Base-by-base conservation (phyloP, 2,329 filamentous ascomycete species). In the Ophiocordyceps camponoti-leonardi region DNA sequence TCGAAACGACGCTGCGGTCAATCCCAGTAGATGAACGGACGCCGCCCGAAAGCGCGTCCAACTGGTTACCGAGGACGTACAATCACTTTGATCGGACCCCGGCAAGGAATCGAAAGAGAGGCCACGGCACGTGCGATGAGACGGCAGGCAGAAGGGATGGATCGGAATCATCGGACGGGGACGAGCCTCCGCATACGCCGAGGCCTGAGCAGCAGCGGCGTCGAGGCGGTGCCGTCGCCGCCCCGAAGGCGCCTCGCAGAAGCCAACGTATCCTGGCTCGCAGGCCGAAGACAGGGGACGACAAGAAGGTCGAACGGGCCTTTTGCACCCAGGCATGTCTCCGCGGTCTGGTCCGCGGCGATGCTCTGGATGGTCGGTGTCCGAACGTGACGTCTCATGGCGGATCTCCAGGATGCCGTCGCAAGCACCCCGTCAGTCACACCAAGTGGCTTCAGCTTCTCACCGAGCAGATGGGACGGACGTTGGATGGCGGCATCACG, bases 251-350 rank as follows among this genome's bases (percentile, higher is more conserved):
- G 26, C 26, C 46, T 37, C 49, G 51, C 47, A 50, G 48, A 23
- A 56, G 53, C 43, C 33, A 52, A 44, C 51, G 49, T 30, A 46
- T 51, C 39, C 45, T 49, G 18, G 47, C 50, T 16, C 46, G 47
- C 37, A 45, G 40, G 19, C 23, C 30, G 26, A 41, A 42, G 14
- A 45, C 37, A 39, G 41, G 26, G 2, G 35, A 1, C 43, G 20
- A 41, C 13, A 44, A 41, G 26, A 37, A 14, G 16, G 30, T 3
- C 18, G 26, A 35, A 26, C 19, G 14, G 14, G 11, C 40, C 39
- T 66, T 66, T 49, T 68, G 61, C 51, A 64, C 63, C 1, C 58
- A 66, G 20, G 55, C 55, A 39, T 67, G 64, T 51, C 54, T 68
- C 18, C 52, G 58, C 12, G 62, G 63, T 16, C 51, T 68, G 30